Conservation (phyloP, 1,284 basidiomycete genomes). For the Cutaneotrichosporon sp. region DNA sequence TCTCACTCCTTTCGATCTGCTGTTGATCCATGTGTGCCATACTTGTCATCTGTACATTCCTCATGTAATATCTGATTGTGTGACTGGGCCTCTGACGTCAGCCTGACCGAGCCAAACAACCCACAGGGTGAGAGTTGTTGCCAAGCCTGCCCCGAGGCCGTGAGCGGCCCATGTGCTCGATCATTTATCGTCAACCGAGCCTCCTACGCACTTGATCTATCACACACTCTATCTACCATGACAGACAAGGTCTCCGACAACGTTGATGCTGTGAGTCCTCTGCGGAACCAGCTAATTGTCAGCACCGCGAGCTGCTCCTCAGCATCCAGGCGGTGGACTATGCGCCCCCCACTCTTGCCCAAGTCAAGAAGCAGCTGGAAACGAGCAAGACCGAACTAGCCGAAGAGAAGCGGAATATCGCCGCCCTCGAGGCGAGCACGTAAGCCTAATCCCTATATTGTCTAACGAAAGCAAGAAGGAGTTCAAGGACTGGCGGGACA, state of each 20-base stretch:
- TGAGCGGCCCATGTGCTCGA: no score
- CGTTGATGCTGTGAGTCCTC: conserved; percentile 3
- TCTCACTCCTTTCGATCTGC: no score
- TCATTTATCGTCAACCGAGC: background rate
- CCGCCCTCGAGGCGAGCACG: conserved; percentile 21
- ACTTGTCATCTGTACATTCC: no score
- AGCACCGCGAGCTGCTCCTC: conserved; percentile 30
- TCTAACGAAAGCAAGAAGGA: conserved; percentile 19
- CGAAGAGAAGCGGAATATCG: conserved; percentile 18
- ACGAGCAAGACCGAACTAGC: conserved; percentile 17
- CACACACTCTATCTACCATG: background rate
- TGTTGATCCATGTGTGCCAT: no score
- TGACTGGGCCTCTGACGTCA: no score
- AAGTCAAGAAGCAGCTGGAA: conserved; percentile 23
- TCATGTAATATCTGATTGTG: no score
- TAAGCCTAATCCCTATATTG: conserved; percentile 2
- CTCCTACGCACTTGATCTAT: background rate
- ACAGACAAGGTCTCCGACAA: conserved; percentile 4
- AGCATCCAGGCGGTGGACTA: conserved; percentile 28
- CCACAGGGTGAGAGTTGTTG: no score
- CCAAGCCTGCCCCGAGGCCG: no score
- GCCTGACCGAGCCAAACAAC: no score
- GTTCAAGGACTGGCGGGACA: conserved; percentile 29
- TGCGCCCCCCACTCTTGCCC: conserved; percentile 26
- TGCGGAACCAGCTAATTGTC: background rate